Conservation (phyloP, 2,329 filamentous ascomycete genomes). For the Exophiala alcalophila region DNA sequence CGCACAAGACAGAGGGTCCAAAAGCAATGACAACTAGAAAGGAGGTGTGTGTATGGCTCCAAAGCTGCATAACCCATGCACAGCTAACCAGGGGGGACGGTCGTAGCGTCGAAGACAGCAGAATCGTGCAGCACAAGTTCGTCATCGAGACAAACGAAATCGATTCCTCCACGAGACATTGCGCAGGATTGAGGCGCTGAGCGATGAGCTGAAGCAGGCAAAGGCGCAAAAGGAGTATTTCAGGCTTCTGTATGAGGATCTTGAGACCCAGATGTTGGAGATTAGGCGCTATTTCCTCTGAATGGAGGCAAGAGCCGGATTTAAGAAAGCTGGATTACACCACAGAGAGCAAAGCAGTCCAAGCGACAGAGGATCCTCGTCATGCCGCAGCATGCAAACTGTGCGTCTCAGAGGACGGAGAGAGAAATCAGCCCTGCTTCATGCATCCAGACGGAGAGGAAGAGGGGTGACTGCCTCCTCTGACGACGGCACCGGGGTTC, state of each 20-base stretch:
- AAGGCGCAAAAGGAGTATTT: slow-evolving; percentile 7
- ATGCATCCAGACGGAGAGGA: too few species aligned
- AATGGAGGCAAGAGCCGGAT: too few species aligned
- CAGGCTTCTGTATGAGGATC: slow-evolving; percentile 9
- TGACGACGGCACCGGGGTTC: too few species aligned
- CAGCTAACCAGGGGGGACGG: slow-evolving; percentile 1
- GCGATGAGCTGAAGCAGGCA: slow-evolving; percentile 9
- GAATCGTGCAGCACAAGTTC: slow-evolving; percentile 9
- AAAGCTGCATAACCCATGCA: neutral
- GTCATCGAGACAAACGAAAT: slow-evolving; percentile 11
- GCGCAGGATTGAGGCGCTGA: slow-evolving; percentile 9
- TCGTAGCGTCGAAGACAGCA: slow-evolving; percentile 12
- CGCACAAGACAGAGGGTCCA: too few species aligned
- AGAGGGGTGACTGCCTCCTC: too few species aligned
- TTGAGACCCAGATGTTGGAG: slow-evolving; percentile 9
- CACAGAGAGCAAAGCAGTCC: too few species aligned
- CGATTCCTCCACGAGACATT: slow-evolving; percentile 11
- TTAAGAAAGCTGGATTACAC: too few species aligned
- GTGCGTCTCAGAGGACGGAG: too few species aligned
- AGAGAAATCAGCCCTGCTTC: too few species aligned
- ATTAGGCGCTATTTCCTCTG: too few species aligned
- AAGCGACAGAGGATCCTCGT: too few species aligned
- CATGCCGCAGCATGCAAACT: too few species aligned
- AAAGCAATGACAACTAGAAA: slow-evolving; percentile 3
- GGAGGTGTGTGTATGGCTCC: slow-evolving; percentile 1